A percentile compares a stretch with the other conserved stretches of the same genome.
Conservation (phyloP, 2,329 filamentous ascomycete species). For the Ascochyta rabiei region DNA sequence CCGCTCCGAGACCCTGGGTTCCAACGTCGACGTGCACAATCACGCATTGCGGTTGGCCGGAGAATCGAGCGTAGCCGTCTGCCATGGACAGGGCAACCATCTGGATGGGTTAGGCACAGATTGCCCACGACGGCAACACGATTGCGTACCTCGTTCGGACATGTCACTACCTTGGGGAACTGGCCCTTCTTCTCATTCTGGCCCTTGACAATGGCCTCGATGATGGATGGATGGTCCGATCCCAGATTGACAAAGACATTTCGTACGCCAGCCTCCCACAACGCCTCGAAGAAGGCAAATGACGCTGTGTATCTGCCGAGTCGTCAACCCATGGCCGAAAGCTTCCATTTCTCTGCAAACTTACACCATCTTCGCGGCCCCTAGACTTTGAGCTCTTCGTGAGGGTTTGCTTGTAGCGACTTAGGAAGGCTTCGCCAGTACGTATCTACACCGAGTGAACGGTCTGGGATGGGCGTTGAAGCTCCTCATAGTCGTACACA, state of each 20-base stretch:
- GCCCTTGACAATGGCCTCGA: constrained; percentile 80
- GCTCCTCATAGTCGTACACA: background rate
- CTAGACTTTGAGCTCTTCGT: background rate
- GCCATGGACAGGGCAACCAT: constrained; percentile 88
- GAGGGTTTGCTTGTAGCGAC: background rate
- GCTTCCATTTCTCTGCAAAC: background rate
- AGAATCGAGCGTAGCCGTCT: constrained; percentile 74
- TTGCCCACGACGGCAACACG: background rate
- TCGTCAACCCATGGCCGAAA: background rate
- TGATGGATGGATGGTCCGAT: constrained; percentile 76
- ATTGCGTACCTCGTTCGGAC: constrained; percentile 72
- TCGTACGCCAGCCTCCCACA: constrained; percentile 65
- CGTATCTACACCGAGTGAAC: background rate
- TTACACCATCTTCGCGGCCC: constrained; percentile 31
- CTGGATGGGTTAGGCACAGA: constrained; percentile 48
- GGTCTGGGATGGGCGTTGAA: background rate
- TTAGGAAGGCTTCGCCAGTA: background rate
- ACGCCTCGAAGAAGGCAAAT: constrained; percentile 80
- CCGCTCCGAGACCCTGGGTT: constrained; percentile 77
- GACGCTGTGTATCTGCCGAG: constrained; percentile 70
- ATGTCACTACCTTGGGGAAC: constrained; percentile 78
- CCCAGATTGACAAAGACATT: constrained; percentile 69
- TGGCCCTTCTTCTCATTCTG: constrained; percentile 68
- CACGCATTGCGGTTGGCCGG: constrained; percentile 74
- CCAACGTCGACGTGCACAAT: constrained; percentile 84